Percentiles rank a stretch among this genome's conserved stretches.
phyloP scores from a whole-genome alignment of 345 rosid genomes.

The Conringia planisiliqua region DNA sequence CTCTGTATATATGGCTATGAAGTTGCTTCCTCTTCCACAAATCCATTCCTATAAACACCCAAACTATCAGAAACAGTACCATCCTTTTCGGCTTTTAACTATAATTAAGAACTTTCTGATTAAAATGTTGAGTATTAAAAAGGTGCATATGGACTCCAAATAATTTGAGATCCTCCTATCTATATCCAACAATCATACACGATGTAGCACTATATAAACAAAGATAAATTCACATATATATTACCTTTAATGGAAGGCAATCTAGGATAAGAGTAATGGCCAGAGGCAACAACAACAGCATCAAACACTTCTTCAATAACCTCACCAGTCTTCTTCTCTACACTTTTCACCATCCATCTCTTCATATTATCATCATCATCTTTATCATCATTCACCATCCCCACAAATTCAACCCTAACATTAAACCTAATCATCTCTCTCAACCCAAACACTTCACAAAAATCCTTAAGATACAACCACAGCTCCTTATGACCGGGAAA shows the following conservation, averaged over 20 bases:
- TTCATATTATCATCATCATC: conserved; percentile 44
- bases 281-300: conserved; percentile 84
- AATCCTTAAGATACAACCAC: conserved; percentile 70
- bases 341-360: conserved; percentile 74
- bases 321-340: conserved; percentile 34
- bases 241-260: conserved; percentile 77
- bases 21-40: conserved; percentile 80
- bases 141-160: not conserved
- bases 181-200: not conserved
- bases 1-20: conserved; percentile 75
- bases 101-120: not conserved
- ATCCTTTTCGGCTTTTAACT: not conserved
- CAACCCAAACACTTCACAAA: conserved; percentile 58
- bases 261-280: conserved; percentile 74
- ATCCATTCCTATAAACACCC: conserved; percentile 55
- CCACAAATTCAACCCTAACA: conserved; percentile 70
- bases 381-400: conserved; percentile 41
- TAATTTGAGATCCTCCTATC: not conserved
- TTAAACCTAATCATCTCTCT: conserved; percentile 69
- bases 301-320: conserved; percentile 68
- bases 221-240: not conserved
- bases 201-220: not conserved
- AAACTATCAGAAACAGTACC: not conserved
- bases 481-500: conserved; percentile 85
- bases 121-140: too few relatives aligned